These are phyloP conservation scores for Rachicladosporium sp. DNA, from an alignment of 2,329 filamentous ascomycete genomes.

Conservation along the genomic window DNA sequence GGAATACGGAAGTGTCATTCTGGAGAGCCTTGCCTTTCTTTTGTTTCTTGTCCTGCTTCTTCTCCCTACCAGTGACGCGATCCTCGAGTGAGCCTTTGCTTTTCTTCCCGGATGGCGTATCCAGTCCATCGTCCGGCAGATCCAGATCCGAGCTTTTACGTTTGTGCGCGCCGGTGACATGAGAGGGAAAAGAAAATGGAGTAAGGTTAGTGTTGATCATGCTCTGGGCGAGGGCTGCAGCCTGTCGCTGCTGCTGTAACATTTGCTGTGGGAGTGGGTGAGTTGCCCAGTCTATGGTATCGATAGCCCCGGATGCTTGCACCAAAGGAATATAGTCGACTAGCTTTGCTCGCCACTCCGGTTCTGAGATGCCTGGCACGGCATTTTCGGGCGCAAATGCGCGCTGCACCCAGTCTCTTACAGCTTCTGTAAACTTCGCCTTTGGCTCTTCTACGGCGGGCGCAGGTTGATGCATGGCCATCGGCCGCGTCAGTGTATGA, in stretches of 20 bases:
- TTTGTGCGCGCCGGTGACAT: constrained; percentile 47
- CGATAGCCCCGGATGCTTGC: constrained; percentile 59
- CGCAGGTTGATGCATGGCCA: no score
- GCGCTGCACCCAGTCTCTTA: constrained; percentile 78
- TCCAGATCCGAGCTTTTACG: constrained; percentile 63
- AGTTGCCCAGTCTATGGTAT: constrained; percentile 67
- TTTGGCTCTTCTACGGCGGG: no score
- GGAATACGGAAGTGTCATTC: constrained; percentile 52
- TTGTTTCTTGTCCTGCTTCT: constrained; percentile 33
- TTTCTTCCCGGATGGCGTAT: constrained; percentile 61
- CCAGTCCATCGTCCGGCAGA: constrained; percentile 35
- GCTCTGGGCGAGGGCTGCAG: constrained; percentile 25
- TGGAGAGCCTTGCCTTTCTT: constrained; percentile 19
- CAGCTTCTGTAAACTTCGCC: constrained; percentile 34
- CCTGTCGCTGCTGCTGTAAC: constrained; percentile 56
- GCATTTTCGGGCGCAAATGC: constrained; percentile 58
- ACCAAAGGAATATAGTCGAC: constrained; percentile 76
- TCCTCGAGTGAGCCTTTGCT: constrained; percentile 53
- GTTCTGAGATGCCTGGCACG: constrained; percentile 29
- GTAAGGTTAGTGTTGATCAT: constrained; percentile 20
- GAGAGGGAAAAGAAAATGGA: constrained; percentile 1
- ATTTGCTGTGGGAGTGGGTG: constrained; percentile 78
- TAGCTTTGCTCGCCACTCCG: constrained; percentile 72
- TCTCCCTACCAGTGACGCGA: constrained; percentile 56
- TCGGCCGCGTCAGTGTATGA: constrained; percentile 11